A percentile compares a stretch with the other conserved stretches of the same genome.
Conservation (phyloP, 306 rosid genomes). For the Glycyrrhiza uralensis region DNA sequence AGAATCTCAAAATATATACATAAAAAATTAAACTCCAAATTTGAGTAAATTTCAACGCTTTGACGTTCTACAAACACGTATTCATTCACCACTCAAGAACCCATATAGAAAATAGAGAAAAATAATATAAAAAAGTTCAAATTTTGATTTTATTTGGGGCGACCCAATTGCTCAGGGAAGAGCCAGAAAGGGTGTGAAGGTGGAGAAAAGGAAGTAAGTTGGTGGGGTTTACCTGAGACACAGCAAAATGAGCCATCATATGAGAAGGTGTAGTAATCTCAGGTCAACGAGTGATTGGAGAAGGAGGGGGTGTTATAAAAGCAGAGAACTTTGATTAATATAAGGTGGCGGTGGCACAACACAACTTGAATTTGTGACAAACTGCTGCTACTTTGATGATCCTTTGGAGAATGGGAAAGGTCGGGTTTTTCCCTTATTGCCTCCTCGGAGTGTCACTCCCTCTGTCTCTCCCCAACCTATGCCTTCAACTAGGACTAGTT, state of each 20-base stretch:
- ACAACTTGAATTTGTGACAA: background rate
- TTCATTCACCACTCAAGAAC: background rate
- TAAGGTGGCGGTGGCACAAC: background rate
- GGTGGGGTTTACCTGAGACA: slow-evolving; percentile 37
- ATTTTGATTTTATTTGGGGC: background rate
- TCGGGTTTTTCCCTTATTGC: slow-evolving; percentile 10
- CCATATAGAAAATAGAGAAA: background rate
- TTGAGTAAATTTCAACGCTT: background rate
- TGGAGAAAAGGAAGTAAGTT: background rate
- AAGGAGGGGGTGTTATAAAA: background rate
- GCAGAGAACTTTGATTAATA: background rate
- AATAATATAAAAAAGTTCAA: slow-evolving; percentile 1
- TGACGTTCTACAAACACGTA: background rate
- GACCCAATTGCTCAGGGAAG: background rate
- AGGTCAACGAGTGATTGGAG: background rate
- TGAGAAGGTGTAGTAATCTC: background rate
- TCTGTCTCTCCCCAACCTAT: background rate
- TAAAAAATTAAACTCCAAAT: background rate
- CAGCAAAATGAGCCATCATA: slow-evolving; percentile 33
- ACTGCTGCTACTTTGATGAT: background rate
- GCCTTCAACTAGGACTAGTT: background rate
- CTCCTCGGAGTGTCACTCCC: slow-evolving; percentile 2
- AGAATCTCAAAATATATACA: background rate
- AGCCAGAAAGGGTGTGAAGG: slow-evolving; percentile 1
- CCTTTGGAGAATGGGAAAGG: slow-evolving; percentile 42